These are phyloP conservation scores for Aegilops sharonensis DNA, from an alignment of 176 grass and related monocot species.

Conservation along the genomic window DNA sequence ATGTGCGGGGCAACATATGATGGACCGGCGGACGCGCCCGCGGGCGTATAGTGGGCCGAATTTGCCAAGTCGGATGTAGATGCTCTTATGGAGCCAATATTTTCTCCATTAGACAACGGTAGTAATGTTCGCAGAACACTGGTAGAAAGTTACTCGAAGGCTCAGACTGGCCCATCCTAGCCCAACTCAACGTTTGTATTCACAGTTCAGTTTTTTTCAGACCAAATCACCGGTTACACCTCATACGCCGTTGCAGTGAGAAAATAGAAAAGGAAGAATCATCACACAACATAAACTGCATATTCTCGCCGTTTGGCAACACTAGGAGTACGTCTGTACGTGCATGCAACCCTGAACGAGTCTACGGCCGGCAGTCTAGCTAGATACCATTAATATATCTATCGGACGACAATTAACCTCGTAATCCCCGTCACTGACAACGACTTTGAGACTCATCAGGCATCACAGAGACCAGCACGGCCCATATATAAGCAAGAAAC, in stretches of 20 bases:
- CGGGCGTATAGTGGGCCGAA: no score
- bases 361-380: conserved; percentile 32
- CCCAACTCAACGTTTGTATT: neutral
- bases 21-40: no score
- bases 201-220: neutral
- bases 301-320: neutral
- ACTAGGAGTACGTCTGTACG: neutral
- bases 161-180: neutral
- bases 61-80: no score
- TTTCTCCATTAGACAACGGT: neutral
- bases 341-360: conserved; percentile 22
- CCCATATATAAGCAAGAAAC: conserved; percentile 14
- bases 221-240: neutral
- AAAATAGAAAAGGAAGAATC: neutral
- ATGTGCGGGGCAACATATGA: no score
- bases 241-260: neutral
- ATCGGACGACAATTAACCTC: neutral
- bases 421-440: neutral
- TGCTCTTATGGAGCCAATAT: neutral
- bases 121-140: neutral
- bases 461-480: neutral
- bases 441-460: neutral
- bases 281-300: neutral
- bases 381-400: neutral
- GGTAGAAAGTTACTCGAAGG: neutral